Evolutionary conservation across 2,329 filamentous ascomycete species (phyloP).

Genomic region (Colletotrichum cuscutae): DNA sequence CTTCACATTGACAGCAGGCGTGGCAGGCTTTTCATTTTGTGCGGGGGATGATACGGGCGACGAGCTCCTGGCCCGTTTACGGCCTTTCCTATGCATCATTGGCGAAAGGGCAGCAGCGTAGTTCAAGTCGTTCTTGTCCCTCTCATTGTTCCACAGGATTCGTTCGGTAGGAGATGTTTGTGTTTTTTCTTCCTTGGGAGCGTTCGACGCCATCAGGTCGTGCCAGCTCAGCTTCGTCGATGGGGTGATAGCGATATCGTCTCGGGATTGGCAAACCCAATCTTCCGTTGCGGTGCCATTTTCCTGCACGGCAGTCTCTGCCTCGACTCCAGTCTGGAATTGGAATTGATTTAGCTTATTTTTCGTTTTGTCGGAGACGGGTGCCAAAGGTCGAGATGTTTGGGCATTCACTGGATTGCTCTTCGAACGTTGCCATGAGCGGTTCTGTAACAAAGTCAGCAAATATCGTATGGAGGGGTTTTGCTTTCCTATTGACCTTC

Average conservation of each 20-base stretch:
- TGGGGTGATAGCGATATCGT: slow-evolving; percentile 35
- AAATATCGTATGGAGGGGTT: slow-evolving; percentile 23
- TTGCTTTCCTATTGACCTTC: slow-evolving; percentile 42
- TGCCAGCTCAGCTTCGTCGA: slow-evolving; percentile 59
- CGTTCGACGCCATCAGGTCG: slow-evolving; percentile 63
- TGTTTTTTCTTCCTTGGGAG: slow-evolving; percentile 54
- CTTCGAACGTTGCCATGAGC: slow-evolving; percentile 64
- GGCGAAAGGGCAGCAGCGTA: slow-evolving; percentile 56
- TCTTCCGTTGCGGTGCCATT: slow-evolving; percentile 34
- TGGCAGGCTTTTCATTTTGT: slow-evolving; percentile 50
- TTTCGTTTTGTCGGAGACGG: slow-evolving; percentile 68
- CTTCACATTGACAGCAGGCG: slow-evolving; percentile 66
- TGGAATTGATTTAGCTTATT: slow-evolving; percentile 69
- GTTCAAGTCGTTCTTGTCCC: slow-evolving; percentile 54
- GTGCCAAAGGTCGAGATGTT: slow-evolving; percentile 52
- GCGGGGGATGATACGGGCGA: slow-evolving; percentile 78
- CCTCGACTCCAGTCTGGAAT: slow-evolving; percentile 54
- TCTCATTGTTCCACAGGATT: slow-evolving; percentile 68
- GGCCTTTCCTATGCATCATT: slow-evolving; percentile 61
- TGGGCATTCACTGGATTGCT: slow-evolving; percentile 57
- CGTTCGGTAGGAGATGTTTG: slow-evolving; percentile 69
- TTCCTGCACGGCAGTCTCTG: slow-evolving; percentile 38
- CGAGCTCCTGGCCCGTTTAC: slow-evolving; percentile 78
- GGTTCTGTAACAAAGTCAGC: slow-evolving; percentile 43
- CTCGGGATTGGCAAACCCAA: not conserved